Evolutionary conservation across 1,139 yeast species (phyloP), one percentile per base, ranked within the genome.

Genomic region (Blastobotrys ciferrii): DNA sequence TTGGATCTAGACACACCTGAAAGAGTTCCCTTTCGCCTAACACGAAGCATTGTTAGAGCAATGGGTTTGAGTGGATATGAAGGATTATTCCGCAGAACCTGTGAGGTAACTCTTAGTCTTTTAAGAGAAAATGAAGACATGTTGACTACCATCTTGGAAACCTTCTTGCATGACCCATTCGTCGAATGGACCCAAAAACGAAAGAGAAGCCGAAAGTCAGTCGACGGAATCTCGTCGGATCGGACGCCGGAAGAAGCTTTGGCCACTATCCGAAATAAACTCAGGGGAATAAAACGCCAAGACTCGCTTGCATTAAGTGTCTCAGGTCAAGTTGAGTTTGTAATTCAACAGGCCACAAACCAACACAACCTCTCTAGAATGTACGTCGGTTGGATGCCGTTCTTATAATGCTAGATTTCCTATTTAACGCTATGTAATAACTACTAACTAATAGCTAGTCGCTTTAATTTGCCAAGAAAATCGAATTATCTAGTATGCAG

Each of bases 311-410:
- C 96, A 0, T 79, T 92, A 72, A 87, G 95, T 68, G 87, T 91
- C 2, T 84, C 86, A 49, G 98, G 97, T 0, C 97, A 92, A 61
- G 96, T 89, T 1, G 97, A 92, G 61, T 82, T 86, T 31, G 75
- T 92, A 51, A 86, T 92, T 43, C 91, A 86, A 58, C 88, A 86
- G 54, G 95, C 98, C 0, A 77, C 87, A 0, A 82, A 88, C 3
- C 71, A 73, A 4, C 87, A 82, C 47, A 82, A 84, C 54, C 70
- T 94, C 46, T 75, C 87, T 28, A 84, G 77, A 57, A 92, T 94
- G 98, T 94, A 88, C 66, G 81, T 87, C 32, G 99, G 99, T 2
- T 92, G 98, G 98, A 78, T 87, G 61, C 84, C 98, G 2, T 87
- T 80, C 63, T 72, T 82, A 72, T 81, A 64, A 57, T 37, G 7